Conservation (phyloP, 306 rosid genomes). For the Sicyos baderoa region DNA sequence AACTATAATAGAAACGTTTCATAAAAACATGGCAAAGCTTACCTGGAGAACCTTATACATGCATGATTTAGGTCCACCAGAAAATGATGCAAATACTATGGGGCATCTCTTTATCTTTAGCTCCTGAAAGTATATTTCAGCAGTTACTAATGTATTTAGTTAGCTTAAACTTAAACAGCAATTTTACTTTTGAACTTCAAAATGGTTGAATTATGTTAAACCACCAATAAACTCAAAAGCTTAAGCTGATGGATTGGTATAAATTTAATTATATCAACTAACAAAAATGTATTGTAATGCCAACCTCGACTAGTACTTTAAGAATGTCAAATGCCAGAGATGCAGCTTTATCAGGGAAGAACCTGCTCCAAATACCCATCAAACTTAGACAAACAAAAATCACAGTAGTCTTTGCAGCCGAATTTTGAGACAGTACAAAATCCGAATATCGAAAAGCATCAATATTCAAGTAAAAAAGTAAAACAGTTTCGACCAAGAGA, state of each 20-base stretch:
- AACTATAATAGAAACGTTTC: neutral
- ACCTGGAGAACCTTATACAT: constrained; percentile 87
- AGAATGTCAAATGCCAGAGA: constrained; percentile 55
- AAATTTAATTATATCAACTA: too few species aligned
- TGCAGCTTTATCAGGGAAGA: constrained; percentile 82
- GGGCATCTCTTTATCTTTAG: constrained; percentile 69
- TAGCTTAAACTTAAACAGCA: neutral
- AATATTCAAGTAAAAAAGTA: neutral
- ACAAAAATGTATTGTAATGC: constrained; percentile 18
- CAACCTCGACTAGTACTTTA: constrained; percentile 69
- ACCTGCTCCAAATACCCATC: constrained; percentile 41
- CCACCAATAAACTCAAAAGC: too few species aligned
- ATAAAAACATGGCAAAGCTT: constrained; percentile 21
- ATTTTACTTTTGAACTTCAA: neutral
- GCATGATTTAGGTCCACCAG: constrained; percentile 88
- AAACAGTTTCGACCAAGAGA: neutral
- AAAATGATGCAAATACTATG: constrained; percentile 73
- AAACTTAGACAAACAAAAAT: constrained; percentile 10
- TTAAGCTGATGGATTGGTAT: too few species aligned
- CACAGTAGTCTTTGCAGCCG: neutral
- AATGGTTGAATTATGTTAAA: too few species aligned
- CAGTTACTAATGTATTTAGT: neutral
- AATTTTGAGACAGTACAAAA: neutral
- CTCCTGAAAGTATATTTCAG: constrained; percentile 36
- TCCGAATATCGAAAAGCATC: neutral